Percentiles rank a stretch among this genome's conserved stretches.
Evolutionary conservation across 768 basidiomycete species (phyloP).

Genomic region (Kwoniella bestiolae): DNA sequence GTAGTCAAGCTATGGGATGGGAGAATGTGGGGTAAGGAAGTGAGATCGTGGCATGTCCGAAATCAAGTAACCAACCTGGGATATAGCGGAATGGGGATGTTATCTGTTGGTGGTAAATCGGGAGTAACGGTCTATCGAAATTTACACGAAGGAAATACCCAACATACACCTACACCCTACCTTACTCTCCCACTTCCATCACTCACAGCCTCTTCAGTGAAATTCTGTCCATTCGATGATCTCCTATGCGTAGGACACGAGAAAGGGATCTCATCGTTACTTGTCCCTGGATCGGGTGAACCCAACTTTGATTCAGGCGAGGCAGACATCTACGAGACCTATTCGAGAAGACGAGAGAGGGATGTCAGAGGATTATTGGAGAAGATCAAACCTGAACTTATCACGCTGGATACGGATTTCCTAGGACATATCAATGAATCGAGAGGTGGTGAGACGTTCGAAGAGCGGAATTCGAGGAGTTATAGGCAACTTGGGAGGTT

Average conservation of each 20-base stretch:
- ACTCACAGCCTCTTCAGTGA: conserved; percentile 72
- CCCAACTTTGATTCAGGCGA: conserved; percentile 92
- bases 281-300: conserved; percentile 91
- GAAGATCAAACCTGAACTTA: conserved; percentile 93
- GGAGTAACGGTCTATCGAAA: conserved; percentile 78
- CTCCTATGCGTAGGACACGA: conserved; percentile 57
- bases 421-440: conserved; percentile 54
- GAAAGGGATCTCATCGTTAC: conserved; percentile 76
- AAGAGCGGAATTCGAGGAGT: conserved; percentile 54
- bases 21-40: conserved; percentile 87
- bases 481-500: conserved; percentile 60
- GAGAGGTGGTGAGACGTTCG: conserved; percentile 47
- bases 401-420: conserved; percentile 64
- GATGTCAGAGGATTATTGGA: conserved; percentile 90
- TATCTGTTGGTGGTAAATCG: conserved; percentile 81
- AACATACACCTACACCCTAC: conserved; percentile 69
- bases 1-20: conserved; percentile 96
- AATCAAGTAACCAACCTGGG: conserved; percentile 67
- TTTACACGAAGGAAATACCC: conserved; percentile 61
- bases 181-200: conserved; percentile 83
- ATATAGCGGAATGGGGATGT: conserved; percentile 82
- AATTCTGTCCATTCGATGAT: conserved; percentile 71
- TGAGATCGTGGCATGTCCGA: conserved; percentile 73
- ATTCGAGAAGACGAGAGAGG: conserved; percentile 77
- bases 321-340: conserved; percentile 92